Conservation (phyloP, 2,329 filamentous ascomycete genomes). For the Botrytis fabae region DNA sequence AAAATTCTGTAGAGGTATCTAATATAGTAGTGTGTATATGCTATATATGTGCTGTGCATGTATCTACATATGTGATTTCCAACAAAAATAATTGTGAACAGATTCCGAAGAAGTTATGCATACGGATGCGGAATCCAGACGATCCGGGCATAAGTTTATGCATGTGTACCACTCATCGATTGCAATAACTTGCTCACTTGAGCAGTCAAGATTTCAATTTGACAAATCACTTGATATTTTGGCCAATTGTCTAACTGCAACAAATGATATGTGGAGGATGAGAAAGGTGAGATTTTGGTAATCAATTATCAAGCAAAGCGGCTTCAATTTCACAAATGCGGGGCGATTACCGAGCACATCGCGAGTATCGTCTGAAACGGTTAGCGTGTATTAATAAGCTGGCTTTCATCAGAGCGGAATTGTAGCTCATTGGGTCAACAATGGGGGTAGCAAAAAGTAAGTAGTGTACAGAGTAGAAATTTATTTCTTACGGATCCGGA, state of each 20-base stretch:
- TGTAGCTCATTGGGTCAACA: not conserved
- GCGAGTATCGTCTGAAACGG: not conserved
- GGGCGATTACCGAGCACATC: not conserved
- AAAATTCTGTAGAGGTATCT: too few species aligned
- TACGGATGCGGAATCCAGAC: not conserved
- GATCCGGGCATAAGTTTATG: not conserved
- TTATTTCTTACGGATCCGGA: not conserved
- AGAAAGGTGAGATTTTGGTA: not conserved
- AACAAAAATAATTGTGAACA: not conserved
- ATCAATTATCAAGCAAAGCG: slow-evolving; percentile 2
- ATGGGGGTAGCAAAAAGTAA: not conserved
- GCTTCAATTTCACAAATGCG: not conserved
- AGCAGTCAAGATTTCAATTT: not conserved
- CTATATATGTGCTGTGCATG: too few species aligned
- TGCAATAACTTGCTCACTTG: not conserved
- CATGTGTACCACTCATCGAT: not conserved
- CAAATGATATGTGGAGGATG: not conserved
- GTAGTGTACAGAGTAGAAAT: not conserved
- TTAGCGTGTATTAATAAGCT: not conserved
- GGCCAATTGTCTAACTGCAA: not conserved
- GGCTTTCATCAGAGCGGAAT: not conserved
- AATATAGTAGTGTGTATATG: too few species aligned
- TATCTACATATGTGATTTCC: too few species aligned
- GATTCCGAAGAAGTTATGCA: not conserved
- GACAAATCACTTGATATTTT: not conserved